Conservation (phyloP, 2,329 filamentous ascomycete species). For the Paecilomyces formosus region DNA sequence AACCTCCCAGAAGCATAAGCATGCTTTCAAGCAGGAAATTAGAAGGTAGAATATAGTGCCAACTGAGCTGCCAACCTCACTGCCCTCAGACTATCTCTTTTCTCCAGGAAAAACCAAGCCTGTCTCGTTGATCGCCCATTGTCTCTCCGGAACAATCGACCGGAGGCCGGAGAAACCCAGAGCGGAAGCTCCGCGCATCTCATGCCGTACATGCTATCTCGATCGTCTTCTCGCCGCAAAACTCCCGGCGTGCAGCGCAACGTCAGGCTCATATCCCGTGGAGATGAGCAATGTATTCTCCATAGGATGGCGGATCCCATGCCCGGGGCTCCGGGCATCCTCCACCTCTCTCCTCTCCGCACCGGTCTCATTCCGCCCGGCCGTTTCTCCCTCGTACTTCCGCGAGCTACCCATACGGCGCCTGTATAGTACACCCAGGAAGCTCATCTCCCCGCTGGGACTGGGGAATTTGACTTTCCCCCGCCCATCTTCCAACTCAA, state of each 20-base stretch:
- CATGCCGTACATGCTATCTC: not conserved
- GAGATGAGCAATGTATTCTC: constrained; percentile 38
- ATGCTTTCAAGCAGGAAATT: not conserved
- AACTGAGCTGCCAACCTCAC: not conserved
- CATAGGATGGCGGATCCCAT: constrained; percentile 34
- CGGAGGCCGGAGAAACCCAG: not conserved
- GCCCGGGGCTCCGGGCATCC: constrained; percentile 24
- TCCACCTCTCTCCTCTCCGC: constrained; percentile 14
- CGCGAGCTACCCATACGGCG: not conserved
- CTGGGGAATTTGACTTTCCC: not conserved
- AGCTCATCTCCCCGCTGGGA: not conserved
- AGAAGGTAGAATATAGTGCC: not conserved
- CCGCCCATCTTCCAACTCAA: constrained; percentile 1
- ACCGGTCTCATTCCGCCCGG: constrained; percentile 7
- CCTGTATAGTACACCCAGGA: not conserved
- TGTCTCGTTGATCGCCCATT: not conserved
- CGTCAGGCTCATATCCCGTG: constrained; percentile 10
- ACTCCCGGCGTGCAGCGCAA: not conserved
- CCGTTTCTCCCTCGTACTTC: not conserved
- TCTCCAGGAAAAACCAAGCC: not conserved
- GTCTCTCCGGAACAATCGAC: not conserved
- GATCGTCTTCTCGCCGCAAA: not conserved
- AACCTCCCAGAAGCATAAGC: no score
- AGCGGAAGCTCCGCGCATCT: not conserved
- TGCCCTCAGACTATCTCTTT: not conserved